Evolutionary conservation across 257 asterid species (phyloP).

Genomic region (Solanum gracilifrons): DNA sequence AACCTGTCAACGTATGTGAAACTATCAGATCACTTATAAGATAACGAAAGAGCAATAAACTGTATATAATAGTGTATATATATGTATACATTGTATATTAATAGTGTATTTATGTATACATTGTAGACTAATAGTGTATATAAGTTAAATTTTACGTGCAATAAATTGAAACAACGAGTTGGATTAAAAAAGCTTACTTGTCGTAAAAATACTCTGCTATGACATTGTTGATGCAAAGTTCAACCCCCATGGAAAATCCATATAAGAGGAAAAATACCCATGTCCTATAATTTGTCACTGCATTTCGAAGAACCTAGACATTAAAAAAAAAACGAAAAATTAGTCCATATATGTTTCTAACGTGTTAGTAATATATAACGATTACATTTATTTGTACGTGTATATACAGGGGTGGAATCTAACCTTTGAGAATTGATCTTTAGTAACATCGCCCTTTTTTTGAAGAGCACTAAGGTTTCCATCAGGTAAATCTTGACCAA

Average conservation of each 20-base stretch:
- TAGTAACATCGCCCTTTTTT: constrained; percentile 35
- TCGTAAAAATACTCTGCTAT: constrained; percentile 46
- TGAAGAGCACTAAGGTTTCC: constrained; percentile 43
- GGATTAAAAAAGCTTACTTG: constrained; percentile 7
- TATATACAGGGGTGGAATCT: not conserved
- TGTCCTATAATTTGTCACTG: constrained; percentile 28
- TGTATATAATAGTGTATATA: not conserved
- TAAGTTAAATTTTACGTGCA: not conserved
- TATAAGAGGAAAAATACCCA: constrained; percentile 10
- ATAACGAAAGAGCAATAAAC: not conserved
- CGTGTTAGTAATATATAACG: not conserved
- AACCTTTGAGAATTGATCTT: constrained; percentile 37
- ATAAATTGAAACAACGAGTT: not conserved
- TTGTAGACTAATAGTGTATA: not conserved
- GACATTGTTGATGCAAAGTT: constrained; percentile 34
- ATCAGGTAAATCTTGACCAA: constrained; percentile 59
- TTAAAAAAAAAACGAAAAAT: not conserved
- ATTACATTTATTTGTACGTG: not conserved
- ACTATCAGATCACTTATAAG: not conserved
- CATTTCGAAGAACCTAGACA: constrained; percentile 24
- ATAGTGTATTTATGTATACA: not conserved
- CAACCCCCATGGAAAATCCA: constrained; percentile 41
- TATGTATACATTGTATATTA: too few species aligned
- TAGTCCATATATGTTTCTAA: not conserved
- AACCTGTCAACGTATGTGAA: constrained; percentile 5